A percentile compares a stretch with the other conserved stretches of the same genome.
These are phyloP conservation scores for Hondaea fermentalgiana DNA, from an alignment of 108 stramenopile species.

Conservation along the genomic window DNA sequence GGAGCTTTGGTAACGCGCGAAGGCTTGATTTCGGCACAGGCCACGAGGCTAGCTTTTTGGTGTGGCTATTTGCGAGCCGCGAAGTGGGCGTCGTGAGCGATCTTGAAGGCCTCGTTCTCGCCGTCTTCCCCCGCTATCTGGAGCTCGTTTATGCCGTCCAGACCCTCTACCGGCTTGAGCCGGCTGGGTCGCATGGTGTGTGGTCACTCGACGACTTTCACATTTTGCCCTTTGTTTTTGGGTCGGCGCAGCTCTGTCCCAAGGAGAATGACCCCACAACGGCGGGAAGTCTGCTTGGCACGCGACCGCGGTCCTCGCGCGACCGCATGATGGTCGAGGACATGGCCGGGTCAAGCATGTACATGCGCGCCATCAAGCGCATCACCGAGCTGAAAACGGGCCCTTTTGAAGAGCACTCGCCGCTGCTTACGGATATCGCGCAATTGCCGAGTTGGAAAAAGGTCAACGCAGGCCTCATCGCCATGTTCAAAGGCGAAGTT, in stretches of 20 bases:
- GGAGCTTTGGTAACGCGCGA: slow-evolving; percentile 36
- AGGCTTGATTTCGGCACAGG: slow-evolving; percentile 61
- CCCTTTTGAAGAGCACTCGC: slow-evolving; percentile 52
- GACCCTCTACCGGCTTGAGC: slow-evolving; percentile 43
- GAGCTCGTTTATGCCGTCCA: neutral
- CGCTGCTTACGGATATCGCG: slow-evolving; percentile 44
- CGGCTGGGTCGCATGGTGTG: slow-evolving; percentile 52
- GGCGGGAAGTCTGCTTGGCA: neutral
- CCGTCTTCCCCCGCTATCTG: slow-evolving; percentile 13
- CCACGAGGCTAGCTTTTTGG: slow-evolving; percentile 48
- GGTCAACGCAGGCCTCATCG: slow-evolving; percentile 7
- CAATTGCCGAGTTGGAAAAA: slow-evolving; percentile 32
- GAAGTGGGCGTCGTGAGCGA: neutral
- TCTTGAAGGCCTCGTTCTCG: neutral
- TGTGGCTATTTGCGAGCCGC: neutral
- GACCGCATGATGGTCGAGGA: neutral
- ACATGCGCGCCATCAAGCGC: slow-evolving; percentile 35
- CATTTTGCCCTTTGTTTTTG: slow-evolving; percentile 50
- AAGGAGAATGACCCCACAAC: neutral
- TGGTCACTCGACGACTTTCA: slow-evolving; percentile 60
- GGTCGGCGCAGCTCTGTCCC: slow-evolving; percentile 40
- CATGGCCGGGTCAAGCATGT: slow-evolving; percentile 30
- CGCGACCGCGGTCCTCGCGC: neutral
- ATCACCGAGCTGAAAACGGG: slow-evolving; percentile 38
- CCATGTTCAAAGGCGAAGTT: slow-evolving; percentile 37